Conservation (phyloP, 1,284 basidiomycete species). For the Pterulicium gracile region DNA sequence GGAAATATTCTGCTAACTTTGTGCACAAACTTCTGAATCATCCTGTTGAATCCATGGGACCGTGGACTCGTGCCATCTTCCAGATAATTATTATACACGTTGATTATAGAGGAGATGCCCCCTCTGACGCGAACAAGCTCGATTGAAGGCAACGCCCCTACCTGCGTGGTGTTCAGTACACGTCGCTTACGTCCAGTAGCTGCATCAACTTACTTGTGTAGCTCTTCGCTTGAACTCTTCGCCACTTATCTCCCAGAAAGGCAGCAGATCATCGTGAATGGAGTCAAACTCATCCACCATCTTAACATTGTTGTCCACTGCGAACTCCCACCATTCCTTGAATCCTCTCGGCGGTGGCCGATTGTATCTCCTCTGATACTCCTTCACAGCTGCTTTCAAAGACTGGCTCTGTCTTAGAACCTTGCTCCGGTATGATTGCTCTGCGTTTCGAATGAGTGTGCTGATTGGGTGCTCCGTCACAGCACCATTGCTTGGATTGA, state of each 20-base stretch:
- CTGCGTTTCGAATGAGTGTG: slow-evolving; percentile 71
- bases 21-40: slow-evolving; percentile 64
- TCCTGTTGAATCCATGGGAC: slow-evolving; percentile 63
- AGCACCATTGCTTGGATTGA: slow-evolving; percentile 8
- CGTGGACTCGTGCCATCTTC: slow-evolving; percentile 62
- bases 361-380: slow-evolving; percentile 71
- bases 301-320: slow-evolving; percentile 57
- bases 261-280: slow-evolving; percentile 68
- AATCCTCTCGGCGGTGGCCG: slow-evolving; percentile 83
- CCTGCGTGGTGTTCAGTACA: slow-evolving; percentile 27
- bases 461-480: slow-evolving; percentile 64
- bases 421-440: slow-evolving; percentile 52
- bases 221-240: slow-evolving; percentile 64
- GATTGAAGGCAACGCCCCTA: slow-evolving; percentile 73
- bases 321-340: slow-evolving; percentile 84
- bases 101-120: slow-evolving; percentile 54
- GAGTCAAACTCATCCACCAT: slow-evolving; percentile 90
- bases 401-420: slow-evolving; percentile 68
- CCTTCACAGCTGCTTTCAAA: slow-evolving; percentile 59
- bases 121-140: slow-evolving; percentile 69
- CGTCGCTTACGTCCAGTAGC: too few relatives aligned
- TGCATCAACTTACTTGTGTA: slow-evolving; percentile 44
- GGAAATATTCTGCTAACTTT: slow-evolving; percentile 31
- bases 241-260: slow-evolving; percentile 69
- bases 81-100: slow-evolving; percentile 43